A percentile compares a stretch with the other conserved stretches of the same genome.
Evolutionary conservation across 345 rosid genomes (phyloP).

Genomic region (Viola odorata): DNA sequence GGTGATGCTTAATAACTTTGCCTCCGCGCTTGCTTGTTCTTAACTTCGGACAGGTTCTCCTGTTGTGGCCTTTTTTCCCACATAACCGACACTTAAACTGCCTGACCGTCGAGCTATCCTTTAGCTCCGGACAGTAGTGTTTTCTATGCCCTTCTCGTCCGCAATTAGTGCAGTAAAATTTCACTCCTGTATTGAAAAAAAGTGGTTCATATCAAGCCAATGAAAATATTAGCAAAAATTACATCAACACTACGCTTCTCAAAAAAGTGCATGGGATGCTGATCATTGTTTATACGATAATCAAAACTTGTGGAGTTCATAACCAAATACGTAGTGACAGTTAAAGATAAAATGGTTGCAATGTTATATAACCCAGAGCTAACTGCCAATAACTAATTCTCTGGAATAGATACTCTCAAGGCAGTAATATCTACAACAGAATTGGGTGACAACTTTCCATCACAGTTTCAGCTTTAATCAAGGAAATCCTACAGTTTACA

Average conservation of each 20-base stretch:
- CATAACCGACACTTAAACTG: constrained; percentile 63
- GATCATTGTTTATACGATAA: too few species aligned
- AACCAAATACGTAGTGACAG: background rate
- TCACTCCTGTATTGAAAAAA: constrained; percentile 45
- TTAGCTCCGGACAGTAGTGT: constrained; percentile 76
- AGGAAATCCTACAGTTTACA: too few species aligned
- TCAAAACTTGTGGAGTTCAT: background rate
- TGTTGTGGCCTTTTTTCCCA: constrained; percentile 77
- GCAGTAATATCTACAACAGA: too few species aligned
- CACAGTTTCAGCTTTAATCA: too few species aligned
- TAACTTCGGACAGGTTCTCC: constrained; percentile 60
- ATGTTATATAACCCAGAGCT: too few species aligned
- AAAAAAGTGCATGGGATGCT: too few species aligned
- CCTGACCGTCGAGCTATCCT: constrained; percentile 32
- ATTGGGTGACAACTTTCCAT: too few species aligned
- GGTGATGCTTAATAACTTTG: constrained; percentile 24
- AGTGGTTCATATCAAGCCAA: background rate
- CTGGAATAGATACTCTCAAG: too few species aligned
- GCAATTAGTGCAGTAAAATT: constrained; percentile 69
- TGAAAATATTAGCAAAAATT: background rate
- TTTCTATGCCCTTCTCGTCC: constrained; percentile 89
- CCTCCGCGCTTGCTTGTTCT: constrained; percentile 24
- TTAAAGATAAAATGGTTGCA: too few species aligned
- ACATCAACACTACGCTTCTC: background rate
- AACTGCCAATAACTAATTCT: too few species aligned